Conservation (phyloP, 2,329 filamentous ascomycete species). For the Chrysosporium queenslandicum region DNA sequence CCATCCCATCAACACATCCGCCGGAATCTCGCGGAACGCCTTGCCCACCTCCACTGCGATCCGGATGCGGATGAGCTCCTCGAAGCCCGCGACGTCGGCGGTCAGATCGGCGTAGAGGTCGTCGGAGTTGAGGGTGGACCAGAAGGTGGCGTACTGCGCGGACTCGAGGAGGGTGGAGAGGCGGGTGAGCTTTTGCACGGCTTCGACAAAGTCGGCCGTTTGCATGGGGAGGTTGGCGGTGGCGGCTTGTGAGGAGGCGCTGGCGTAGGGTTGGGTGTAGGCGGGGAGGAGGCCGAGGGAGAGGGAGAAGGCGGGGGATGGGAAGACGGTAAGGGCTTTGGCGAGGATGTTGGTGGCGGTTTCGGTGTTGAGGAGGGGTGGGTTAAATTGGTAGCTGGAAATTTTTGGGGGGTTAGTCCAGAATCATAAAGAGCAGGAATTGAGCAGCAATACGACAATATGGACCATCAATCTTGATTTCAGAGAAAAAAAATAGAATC, state of each 20-base stretch:
- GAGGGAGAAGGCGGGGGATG: constrained; percentile 87
- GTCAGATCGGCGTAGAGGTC: constrained; percentile 93
- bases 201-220: constrained; percentile 59
- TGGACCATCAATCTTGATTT: background rate
- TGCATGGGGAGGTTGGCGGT: constrained; percentile 32
- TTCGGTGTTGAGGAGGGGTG: constrained; percentile 91
- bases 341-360: constrained; percentile 98
- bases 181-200: constrained; percentile 72
- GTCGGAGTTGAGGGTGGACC: constrained; percentile 82
- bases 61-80: constrained; percentile 81
- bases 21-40: constrained; percentile 62
- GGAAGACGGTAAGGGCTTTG: constrained; percentile 95
- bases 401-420: constrained; percentile 1
- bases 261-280: constrained; percentile 57
- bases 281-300: constrained; percentile 88
- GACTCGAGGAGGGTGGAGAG: constrained; percentile 82
- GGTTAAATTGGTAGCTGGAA: constrained; percentile 95
- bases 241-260: constrained; percentile 44
- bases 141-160: constrained; percentile 86
- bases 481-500: constrained; percentile 47
- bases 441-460: background rate
- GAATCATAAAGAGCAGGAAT: background rate
- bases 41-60: constrained; percentile 83
- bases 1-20: constrained; percentile 62
- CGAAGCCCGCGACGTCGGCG: constrained; percentile 88